Evolutionary conservation across 202 grass and related monocot genomes (phyloP).

Genomic region (Carex arenaria): DNA sequence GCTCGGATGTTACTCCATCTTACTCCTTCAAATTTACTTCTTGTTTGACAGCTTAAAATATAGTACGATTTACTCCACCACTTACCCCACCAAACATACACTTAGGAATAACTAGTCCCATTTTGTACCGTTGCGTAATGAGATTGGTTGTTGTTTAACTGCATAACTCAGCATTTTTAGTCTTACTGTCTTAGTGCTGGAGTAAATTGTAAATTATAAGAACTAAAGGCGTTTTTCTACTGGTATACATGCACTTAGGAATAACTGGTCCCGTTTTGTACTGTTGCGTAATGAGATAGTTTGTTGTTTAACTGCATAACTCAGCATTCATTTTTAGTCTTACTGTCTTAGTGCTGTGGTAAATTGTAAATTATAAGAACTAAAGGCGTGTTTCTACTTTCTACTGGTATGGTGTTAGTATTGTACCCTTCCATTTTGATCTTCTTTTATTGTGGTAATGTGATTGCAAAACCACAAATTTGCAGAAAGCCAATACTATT

Average conservation of each 20-base stretch:
- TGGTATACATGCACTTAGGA: not conserved
- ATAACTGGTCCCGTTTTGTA: not conserved
- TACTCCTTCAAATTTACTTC: no score
- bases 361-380: not conserved
- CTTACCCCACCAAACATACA: no score
- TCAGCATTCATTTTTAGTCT: not conserved
- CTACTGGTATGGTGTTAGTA: not conserved
- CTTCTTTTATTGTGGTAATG: not conserved
- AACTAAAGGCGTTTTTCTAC: not conserved
- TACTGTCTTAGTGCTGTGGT: not conserved
- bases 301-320: not conserved
- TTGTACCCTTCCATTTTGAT: constrained; percentile 4
- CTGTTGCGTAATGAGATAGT: not conserved
- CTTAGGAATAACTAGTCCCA: not conserved
- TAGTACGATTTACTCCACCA: no score
- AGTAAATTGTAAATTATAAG: not conserved
- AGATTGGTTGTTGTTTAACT: not conserved
- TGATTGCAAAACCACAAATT: constrained; percentile 10
- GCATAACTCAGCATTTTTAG: not conserved
- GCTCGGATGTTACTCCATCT: no score
- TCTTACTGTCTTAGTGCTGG: not conserved
- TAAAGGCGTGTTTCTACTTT: not conserved
- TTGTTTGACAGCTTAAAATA: no score
- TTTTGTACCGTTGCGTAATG: not conserved
- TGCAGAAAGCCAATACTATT: constrained; percentile 97